These are phyloP conservation scores for Hyphopichia buzzinii DNA, from an alignment of 1,139 yeast genomes.

Conservation along the genomic window DNA sequence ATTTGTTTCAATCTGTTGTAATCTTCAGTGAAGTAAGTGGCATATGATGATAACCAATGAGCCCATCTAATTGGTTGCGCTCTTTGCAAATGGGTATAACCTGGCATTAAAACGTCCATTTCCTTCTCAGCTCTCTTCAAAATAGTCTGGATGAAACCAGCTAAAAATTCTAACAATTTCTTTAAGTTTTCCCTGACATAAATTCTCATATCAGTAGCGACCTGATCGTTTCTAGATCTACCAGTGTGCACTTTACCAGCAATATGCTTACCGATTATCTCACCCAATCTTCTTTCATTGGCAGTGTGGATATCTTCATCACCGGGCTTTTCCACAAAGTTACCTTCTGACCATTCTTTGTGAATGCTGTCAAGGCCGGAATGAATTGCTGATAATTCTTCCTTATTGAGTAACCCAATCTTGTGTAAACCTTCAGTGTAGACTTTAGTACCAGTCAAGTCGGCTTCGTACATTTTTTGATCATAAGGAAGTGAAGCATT, in stretches of 20 bases:
- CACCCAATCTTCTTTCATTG: conserved; percentile 96
- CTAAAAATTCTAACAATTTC: conserved; percentile 57
- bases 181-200: conserved; percentile 79
- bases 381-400: conserved; percentile 78
- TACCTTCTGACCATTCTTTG: conserved; percentile 75
- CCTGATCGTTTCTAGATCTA: conserved; percentile 97
- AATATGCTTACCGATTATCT: conserved; percentile 85
- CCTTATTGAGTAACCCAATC: conserved; percentile 66
- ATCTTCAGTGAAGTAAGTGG: conserved; percentile 91
- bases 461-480: conserved; percentile 90
- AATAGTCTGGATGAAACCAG: conserved; percentile 62
- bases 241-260: conserved; percentile 99
- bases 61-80: conserved; percentile 99
- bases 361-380: conserved; percentile 69
- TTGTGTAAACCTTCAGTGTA: conserved; percentile 86
- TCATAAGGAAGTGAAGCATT: conserved; percentile 97
- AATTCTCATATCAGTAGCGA: conserved; percentile 96
- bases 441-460: conserved; percentile 88
- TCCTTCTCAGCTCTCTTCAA: conserved; percentile 77
- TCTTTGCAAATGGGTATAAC: conserved; percentile 96
- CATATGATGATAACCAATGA: conserved; percentile 93
- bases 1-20: conserved; percentile 80
- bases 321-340: conserved; percentile 80
- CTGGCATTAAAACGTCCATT: conserved; percentile 94
- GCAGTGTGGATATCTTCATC: conserved; percentile 99